Evolutionary conservation across 257 asterid species (phyloP), one percentile per base, ranked within the genome.

Genomic region (Rehmannia glutinosa): DNA sequence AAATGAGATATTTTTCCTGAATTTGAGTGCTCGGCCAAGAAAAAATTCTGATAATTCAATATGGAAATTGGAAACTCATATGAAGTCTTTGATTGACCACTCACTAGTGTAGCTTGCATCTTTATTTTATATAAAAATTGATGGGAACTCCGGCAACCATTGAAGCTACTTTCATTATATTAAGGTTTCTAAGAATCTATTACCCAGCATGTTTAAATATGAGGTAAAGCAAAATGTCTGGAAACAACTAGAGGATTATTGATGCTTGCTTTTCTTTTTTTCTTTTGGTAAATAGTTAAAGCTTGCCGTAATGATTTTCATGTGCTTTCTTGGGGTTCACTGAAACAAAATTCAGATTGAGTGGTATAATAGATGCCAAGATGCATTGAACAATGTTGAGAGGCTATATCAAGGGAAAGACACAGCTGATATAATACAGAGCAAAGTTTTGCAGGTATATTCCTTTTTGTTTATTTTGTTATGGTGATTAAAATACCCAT

Each of bases 401-500:
- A 81, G 52, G 68, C 83, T 87, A 61, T 73, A 89, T 78, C 86
- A 81, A 69, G 97, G 87, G 80, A 91, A 94, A 72, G 95, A 80
- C 71, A 76, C 83, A 35, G 80, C 87, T 62, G 83, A 80, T 68
- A 75, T 85, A 70, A 81, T 94, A 67, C 97, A 91, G 80, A 84
- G 89, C 83, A 91, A 94, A 83, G 92, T 94, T 71, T 74, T 87
- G 82, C 96, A 94, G 97, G 99, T 94, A 78, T 71, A 67, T 66
- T 62, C 32, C 24, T 28, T n/a, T n/a, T n/a, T 73, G 33, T 65
- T 38, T 28, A 36, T 64, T 73, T 27, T 69, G 27, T 46, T 57
- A 20, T 66, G 54, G 56, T n/a, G 24, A 19, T 41, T 20, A 35
- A 28, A 45, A 52, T 43, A 45, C 32, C 58, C 23, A n/a, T n/a